These are phyloP conservation scores for Trifolium pratense DNA, from an alignment of 306 rosid species.

Conservation along the genomic window DNA sequence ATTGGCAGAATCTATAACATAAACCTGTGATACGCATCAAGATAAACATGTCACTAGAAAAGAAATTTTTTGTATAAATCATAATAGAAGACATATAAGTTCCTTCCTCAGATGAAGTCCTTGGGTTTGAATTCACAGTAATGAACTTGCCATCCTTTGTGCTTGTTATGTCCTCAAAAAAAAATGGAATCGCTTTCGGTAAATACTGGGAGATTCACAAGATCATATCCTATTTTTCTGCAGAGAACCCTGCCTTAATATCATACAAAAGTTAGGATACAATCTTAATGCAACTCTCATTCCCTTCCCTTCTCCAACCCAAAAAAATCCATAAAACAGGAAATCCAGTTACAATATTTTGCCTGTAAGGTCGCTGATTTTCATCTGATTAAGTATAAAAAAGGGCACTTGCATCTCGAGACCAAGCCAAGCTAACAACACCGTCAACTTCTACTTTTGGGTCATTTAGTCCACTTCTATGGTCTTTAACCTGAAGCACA, in stretches of 20 bases:
- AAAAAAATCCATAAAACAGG: slow-evolving; percentile 6
- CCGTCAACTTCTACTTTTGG: slow-evolving; percentile 55
- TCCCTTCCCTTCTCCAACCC: neutral
- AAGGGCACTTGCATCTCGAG: slow-evolving; percentile 64
- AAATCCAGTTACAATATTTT: slow-evolving; percentile 34
- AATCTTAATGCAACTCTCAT: slow-evolving; percentile 12
- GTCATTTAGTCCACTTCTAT: slow-evolving; percentile 62
- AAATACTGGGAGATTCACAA: slow-evolving; percentile 54
- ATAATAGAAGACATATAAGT: slow-evolving; percentile 47
- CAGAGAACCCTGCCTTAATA: slow-evolving; percentile 71
- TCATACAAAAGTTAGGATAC: slow-evolving; percentile 35
- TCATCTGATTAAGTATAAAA: slow-evolving; percentile 82
- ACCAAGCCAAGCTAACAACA: slow-evolving; percentile 93
- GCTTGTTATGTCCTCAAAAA: slow-evolving; percentile 90
- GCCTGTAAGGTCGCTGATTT: slow-evolving; percentile 92
- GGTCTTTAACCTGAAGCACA: slow-evolving; percentile 83
- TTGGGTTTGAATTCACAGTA: slow-evolving; percentile 97
- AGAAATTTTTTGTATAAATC: slow-evolving; percentile 27
- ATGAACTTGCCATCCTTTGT: slow-evolving; percentile 97
- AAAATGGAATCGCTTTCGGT: slow-evolving; percentile 78
- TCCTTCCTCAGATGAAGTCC: slow-evolving; percentile 99
- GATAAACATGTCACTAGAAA: slow-evolving; percentile 41
- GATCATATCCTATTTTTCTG: slow-evolving; percentile 58
- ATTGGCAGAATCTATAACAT: slow-evolving; percentile 72
- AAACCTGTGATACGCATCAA: slow-evolving; percentile 69